Conservation (phyloP, 2,329 filamentous ascomycete species). For the Coniochaeta hoffmannii region DNA sequence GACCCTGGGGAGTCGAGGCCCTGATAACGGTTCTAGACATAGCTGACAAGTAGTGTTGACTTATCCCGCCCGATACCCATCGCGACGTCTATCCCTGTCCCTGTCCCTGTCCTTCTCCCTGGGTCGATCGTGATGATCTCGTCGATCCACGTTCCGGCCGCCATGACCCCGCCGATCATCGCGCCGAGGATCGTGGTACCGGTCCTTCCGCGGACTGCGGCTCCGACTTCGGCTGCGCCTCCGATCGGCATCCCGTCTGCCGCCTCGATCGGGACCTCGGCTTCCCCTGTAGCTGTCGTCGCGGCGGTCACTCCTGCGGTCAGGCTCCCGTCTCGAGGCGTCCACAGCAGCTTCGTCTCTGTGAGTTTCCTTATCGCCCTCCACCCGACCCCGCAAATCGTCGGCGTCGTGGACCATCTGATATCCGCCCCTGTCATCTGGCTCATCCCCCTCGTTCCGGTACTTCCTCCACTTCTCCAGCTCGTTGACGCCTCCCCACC, state of each 20-base stretch:
- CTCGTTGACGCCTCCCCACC: slow-evolving; percentile 83
- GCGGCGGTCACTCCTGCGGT: slow-evolving; percentile 1
- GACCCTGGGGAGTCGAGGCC: too few relatives aligned
- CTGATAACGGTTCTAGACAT: too few relatives aligned
- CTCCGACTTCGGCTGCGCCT: slow-evolving; percentile 37
- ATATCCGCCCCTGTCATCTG: slow-evolving; percentile 45
- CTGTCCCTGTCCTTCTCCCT: background rate
- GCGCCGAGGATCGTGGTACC: slow-evolving; percentile 15
- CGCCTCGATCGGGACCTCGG: background rate
- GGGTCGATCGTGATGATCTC: slow-evolving; percentile 18
- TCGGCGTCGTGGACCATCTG: slow-evolving; percentile 76
- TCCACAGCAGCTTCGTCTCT: background rate
- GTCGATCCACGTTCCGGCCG: slow-evolving; percentile 18
- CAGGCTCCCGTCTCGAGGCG: background rate
- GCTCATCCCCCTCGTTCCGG: slow-evolving; percentile 47
- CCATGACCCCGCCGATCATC: slow-evolving; percentile 25
- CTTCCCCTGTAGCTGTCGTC: background rate
- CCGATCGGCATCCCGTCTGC: slow-evolving; percentile 14
- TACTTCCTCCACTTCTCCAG: slow-evolving; percentile 91
- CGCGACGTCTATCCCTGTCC: background rate
- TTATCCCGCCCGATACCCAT: background rate
- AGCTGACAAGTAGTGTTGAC: background rate
- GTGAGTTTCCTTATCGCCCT: slow-evolving; percentile 26
- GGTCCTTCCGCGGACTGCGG: slow-evolving; percentile 18
- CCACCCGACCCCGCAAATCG: slow-evolving; percentile 49